Base-by-base conservation (phyloP, 257 asterid genomes). In the Galeopsis tetrahit region DNA sequence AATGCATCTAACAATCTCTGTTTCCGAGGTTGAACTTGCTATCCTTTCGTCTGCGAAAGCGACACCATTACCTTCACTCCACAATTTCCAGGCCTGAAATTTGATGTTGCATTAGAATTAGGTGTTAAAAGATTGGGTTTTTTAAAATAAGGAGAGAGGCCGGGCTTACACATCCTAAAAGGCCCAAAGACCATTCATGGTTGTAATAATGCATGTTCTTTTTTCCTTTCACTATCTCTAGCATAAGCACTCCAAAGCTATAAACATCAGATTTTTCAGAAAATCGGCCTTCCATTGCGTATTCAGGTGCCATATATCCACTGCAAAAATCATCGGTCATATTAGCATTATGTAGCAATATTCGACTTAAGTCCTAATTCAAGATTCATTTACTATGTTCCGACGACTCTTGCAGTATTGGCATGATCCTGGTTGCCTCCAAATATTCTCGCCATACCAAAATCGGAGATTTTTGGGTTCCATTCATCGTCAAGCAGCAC, bases 261-360 rank as follows among this genome's bases (percentile, higher is more conserved):
- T 65, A 87, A 7, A 87, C 85, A 71, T 87, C 92, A 0, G 86
- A 77, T 57, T 84, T 84, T 39, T 82, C 85, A 0, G 89, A 87
- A 33, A 80, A 82, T 4, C 79, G 67, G 4, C 92, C 89, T 21
- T 34, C 78, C 79, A 84, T 75, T n/a, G 83, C 92, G 63, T 87
- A 87, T 48, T 87, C 92, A 2, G 88, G 92, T 1, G 92, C 82
- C 92, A 87, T 82, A 40, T 84, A 87, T 33, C 92, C 92, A 35
- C 89, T 82, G 73, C 71, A 70, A 57, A 57, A 63, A 75, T 42
- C 68, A 34, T 68, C 68, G 6, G 6, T 8, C 11, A 60, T 75
- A 48, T 40, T 6, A 32, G 51, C 52, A 3, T 21, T 21, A 21
- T 21, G 28, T 21, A 21, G 28, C 28, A 21, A 21, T 21, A 21